Evolutionary conservation across 371 early-diverging fungal species (phyloP).

Genomic region (Saksenaea oblongispora): DNA sequence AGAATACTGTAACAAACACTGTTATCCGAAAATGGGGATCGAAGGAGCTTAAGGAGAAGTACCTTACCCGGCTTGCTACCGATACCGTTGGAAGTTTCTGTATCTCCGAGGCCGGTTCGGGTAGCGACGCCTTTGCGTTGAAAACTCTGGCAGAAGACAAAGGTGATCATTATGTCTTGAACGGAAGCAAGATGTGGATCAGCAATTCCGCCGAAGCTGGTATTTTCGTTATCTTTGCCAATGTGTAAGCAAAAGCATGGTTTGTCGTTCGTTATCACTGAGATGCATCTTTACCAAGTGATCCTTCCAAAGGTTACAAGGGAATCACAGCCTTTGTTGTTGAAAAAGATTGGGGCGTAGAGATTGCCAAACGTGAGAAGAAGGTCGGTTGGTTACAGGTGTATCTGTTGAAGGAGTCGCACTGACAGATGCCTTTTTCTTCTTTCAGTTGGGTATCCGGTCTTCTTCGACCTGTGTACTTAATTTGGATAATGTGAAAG

Average conservation of each 20-base stretch:
- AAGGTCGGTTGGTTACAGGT: slow-evolving; percentile 74
- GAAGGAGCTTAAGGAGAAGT: slow-evolving; percentile 74
- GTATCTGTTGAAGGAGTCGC: too few relatives aligned
- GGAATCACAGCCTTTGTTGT: slow-evolving; percentile 97
- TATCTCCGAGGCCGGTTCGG: slow-evolving; percentile 89
- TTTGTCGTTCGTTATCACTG: not conserved
- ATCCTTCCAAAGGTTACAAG: slow-evolving; percentile 91
- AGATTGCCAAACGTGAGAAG: slow-evolving; percentile 92
- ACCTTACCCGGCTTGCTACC: slow-evolving; percentile 79
- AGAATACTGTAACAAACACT: slow-evolving; percentile 94
- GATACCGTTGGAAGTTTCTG: slow-evolving; percentile 91
- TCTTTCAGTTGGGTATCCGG: slow-evolving; percentile 83
- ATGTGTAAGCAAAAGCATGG: slow-evolving; percentile 51
- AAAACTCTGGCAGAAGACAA: slow-evolving; percentile 86
- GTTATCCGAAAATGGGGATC: slow-evolving; percentile 82
- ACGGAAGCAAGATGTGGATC: slow-evolving; percentile 91
- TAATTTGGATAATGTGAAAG: slow-evolving; percentile 86
- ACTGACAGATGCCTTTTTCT: too few relatives aligned
- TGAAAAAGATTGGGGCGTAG: slow-evolving; percentile 91
- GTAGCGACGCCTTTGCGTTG: slow-evolving; percentile 95
- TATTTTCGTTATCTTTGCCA: slow-evolving; percentile 96
- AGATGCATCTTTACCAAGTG: slow-evolving; percentile 26
- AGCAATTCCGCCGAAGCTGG: slow-evolving; percentile 88
- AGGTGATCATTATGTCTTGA: slow-evolving; percentile 87
- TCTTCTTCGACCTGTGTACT: slow-evolving; percentile 94